Base-by-base conservation (phyloP, 371 early-diverging fungal species). In the Mucor velutinosus region DNA sequence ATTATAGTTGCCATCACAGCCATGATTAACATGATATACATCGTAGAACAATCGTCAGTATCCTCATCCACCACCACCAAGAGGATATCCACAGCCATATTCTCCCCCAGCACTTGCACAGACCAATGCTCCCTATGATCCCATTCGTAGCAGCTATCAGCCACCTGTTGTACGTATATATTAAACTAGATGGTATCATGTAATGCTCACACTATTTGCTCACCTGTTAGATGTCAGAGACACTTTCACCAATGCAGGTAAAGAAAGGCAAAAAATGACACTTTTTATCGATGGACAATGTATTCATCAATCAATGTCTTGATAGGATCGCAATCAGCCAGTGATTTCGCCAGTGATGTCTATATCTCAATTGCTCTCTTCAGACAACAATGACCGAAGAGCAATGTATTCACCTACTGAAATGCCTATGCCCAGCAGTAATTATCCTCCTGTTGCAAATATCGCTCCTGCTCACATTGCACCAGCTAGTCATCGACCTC, bases 321-420 rank as follows among this genome's bases (percentile, higher is more conserved):
- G 11, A 57, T 19, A 64, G 27, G 51, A 51, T 53, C 66, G 64
- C 15, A 56, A 35, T 19, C 69, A 66, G 33, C 30, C 69, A 29
- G 49, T n/a, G 7, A 67, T 70, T 12, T 74, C 82, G 27, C 79
- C 82, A 29, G 69, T 78, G 27, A 82, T 82, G 82, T 82, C 82
- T 15, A 82, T 82, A 57, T 82, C 82, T 14, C 82, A 82, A 53
- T 55, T 82, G 0, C 67, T 82, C 51, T 77, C 79, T 15, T 72
- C 75, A 5, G 78, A 78, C 61, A 68, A 72, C n/a, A 45, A 67
- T n/a, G 57, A 72, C 8, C 59, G 49, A 11, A 45, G 51, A 62
- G 37, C 64, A 32, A 41, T 29, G 10, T 60, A 64, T 19, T 59
- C 69, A 47, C 61, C 65, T 19, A 41, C 58, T 58, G 45, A 25